These are phyloP conservation scores for Exophiala mesophila DNA, from an alignment of 2,329 filamentous ascomycete genomes.

Conservation along the genomic window DNA sequence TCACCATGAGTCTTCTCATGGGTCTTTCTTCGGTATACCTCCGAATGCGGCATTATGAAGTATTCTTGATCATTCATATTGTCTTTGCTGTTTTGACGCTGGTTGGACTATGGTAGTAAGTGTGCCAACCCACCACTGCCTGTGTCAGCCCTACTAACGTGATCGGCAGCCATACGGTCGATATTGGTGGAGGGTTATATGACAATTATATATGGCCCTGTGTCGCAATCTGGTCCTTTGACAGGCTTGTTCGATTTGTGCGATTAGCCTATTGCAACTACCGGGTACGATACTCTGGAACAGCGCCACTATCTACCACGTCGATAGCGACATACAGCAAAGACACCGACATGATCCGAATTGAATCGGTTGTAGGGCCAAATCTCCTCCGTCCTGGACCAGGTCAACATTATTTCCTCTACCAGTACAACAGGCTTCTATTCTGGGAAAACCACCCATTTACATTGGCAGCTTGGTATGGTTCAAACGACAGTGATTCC, in stretches of 20 bases:
- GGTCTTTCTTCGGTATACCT: no score
- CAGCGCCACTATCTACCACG: slow-evolving; percentile 31
- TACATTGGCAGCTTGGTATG: slow-evolving; percentile 34
- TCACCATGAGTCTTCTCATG: no score
- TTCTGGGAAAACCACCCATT: slow-evolving; percentile 51
- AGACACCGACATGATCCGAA: slow-evolving; percentile 41
- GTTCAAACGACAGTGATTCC: no score
- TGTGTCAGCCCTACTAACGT: not conserved
- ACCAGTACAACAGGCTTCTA: slow-evolving; percentile 40
- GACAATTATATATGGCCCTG: slow-evolving; percentile 48
- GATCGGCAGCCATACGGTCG: slow-evolving; percentile 37
- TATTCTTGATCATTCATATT: no score
- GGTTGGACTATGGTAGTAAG: no score
- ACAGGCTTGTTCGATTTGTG: slow-evolving; percentile 42
- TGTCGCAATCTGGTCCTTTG: slow-evolving; percentile 45
- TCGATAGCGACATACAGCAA: slow-evolving; percentile 41
- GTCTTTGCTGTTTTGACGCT: no score
- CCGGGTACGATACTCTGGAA: slow-evolving; percentile 29
- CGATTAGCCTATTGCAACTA: slow-evolving; percentile 43
- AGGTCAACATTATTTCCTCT: slow-evolving; percentile 49
- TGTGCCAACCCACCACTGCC: not conserved
- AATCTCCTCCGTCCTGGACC: slow-evolving; percentile 33
- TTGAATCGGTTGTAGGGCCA: slow-evolving; percentile 39
- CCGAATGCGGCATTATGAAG: no score
- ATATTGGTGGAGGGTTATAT: slow-evolving; percentile 45